Percentiles rank a stretch among this genome's conserved stretches.
These are phyloP conservation scores for Farysia itapuensis DNA, from an alignment of 1,284 basidiomycete species.

Conservation along the genomic window DNA sequence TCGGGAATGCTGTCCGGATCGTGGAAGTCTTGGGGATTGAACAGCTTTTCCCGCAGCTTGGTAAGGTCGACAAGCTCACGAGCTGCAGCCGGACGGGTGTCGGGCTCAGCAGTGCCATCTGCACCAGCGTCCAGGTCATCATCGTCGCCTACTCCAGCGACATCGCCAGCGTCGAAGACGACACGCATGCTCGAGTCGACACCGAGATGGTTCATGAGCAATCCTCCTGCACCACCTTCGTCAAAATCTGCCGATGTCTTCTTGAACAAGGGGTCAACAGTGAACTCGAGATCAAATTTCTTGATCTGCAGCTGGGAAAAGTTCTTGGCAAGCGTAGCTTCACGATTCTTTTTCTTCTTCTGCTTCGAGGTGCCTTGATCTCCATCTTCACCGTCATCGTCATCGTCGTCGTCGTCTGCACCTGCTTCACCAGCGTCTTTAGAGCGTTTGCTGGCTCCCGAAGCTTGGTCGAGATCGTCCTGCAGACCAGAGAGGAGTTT, in stretches of 20 bases:
- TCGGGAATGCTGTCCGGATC: slow-evolving; percentile 5
- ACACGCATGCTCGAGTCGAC: slow-evolving; percentile 82
- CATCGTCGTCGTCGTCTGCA: slow-evolving; percentile 62
- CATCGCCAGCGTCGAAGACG: slow-evolving; percentile 94
- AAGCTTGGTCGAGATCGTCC: slow-evolving; percentile 58
- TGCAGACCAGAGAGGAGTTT: slow-evolving; percentile 91
- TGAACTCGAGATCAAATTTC: slow-evolving; percentile 73
- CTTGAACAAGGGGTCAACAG: slow-evolving; percentile 92
- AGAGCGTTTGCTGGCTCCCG: slow-evolving; percentile 22
- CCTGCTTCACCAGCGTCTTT: slow-evolving; percentile 55
- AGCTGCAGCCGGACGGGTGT: slow-evolving; percentile 5
- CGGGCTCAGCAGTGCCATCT: slow-evolving; percentile 9
- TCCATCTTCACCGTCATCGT: slow-evolving; percentile 61
- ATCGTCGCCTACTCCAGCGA: slow-evolving; percentile 75
- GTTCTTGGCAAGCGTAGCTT: slow-evolving; percentile 55
- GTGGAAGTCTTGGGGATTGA: slow-evolving; percentile 19
- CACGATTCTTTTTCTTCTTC: slow-evolving; percentile 57
- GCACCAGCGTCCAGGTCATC: slow-evolving; percentile 58
- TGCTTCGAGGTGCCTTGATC: slow-evolving; percentile 68
- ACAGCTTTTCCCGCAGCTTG: slow-evolving; percentile 41
- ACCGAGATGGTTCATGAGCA: slow-evolving; percentile 63
- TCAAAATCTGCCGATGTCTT: slow-evolving; percentile 99
- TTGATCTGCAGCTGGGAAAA: slow-evolving; percentile 78
- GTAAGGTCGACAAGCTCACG: slow-evolving; percentile 32
- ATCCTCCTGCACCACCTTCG: slow-evolving; percentile 91